A percentile compares a stretch with the other conserved stretches of the same genome.
Evolutionary conservation across 2,329 filamentous ascomycete species (phyloP).

Genomic region (Talaromyces piceae): DNA sequence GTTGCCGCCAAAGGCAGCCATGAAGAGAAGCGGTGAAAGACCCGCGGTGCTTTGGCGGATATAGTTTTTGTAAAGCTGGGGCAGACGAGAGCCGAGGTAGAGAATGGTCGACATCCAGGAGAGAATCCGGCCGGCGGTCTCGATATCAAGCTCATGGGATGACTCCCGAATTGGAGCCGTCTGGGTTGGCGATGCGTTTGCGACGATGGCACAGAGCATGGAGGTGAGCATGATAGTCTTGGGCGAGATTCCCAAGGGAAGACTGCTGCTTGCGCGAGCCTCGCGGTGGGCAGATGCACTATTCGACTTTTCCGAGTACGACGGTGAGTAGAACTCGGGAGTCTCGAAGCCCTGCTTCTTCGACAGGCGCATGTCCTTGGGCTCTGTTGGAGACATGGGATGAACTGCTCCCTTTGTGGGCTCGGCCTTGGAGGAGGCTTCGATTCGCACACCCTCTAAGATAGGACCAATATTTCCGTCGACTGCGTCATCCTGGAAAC

Average conservation of each 20-base stretch:
- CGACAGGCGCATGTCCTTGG: conserved; percentile 22
- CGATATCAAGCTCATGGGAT: conserved; percentile 25
- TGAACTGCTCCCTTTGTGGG: conserved; percentile 8
- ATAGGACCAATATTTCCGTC: conserved; percentile 18
- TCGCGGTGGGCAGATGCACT: conserved; percentile 27
- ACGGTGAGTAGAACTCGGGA: conserved; percentile 17
- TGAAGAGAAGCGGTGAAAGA: conserved; percentile 55
- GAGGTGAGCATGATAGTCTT: conserved; percentile 39
- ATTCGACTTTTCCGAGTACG: conserved; percentile 26
- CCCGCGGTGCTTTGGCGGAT: conserved; percentile 56
- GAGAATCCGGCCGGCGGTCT: conserved; percentile 44
- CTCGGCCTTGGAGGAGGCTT: conserved; percentile 11
- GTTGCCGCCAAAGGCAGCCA: conserved; percentile 61
- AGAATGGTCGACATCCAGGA: conserved; percentile 51
- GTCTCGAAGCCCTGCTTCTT: conserved; percentile 18
- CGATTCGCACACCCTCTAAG: conserved; percentile 29
- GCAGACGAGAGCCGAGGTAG: conserved; percentile 54
- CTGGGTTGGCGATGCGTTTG: conserved; percentile 33
- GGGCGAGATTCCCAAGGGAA: conserved; percentile 29
- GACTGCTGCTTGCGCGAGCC: conserved; percentile 16
- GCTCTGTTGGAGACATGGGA: conserved; percentile 14
- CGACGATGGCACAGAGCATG: conserved; percentile 37
- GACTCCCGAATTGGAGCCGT: conserved; percentile 12
- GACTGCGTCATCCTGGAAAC: conserved; percentile 19
- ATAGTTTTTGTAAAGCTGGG: conserved; percentile 61